phyloP scores from a whole-genome alignment of 129 eudicot genomes.

The Pittosporum tobira region DNA sequence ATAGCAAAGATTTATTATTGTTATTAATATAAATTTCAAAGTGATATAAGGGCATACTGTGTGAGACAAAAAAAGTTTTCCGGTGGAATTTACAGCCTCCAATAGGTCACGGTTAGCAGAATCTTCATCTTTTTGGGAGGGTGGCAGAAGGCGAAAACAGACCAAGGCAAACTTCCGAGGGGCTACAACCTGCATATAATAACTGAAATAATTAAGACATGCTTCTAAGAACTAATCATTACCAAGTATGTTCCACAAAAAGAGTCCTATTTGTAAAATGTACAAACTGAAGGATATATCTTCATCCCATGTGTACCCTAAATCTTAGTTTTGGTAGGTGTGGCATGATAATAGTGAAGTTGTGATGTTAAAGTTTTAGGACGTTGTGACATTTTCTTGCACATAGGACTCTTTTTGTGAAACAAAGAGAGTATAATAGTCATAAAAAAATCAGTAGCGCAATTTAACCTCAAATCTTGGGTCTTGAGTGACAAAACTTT shows the following conservation, averaged over 20 bases:
- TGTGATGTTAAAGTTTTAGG: no score
- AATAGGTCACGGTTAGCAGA: constrained; percentile 50
- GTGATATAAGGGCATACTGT: constrained; percentile 39
- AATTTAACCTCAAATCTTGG: constrained; percentile 72
- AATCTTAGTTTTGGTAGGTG: no score
- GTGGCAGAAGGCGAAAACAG: constrained; percentile 72
- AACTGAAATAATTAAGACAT: neutral
- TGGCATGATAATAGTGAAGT: no score
- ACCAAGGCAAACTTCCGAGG: constrained; percentile 78
- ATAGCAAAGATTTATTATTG: neutral
- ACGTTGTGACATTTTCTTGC: no score
- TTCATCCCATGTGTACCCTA: no score
- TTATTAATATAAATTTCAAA: neutral
- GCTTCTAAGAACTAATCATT: neutral
- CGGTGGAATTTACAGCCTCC: constrained; percentile 77
- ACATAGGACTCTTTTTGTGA: no score
- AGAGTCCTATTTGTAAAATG: no score
- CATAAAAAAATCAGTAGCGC: neutral
- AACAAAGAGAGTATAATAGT: no score
- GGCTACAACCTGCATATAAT: constrained; percentile 50
- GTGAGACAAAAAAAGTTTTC: constrained; percentile 83
- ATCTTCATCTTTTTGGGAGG: constrained; percentile 36
- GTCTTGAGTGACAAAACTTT: constrained; percentile 63
- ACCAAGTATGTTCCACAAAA: no score
- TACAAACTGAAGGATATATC: no score